phyloP scores from a whole-genome alignment of 2,329 filamentous ascomycete genomes.

The Colletotrichum graminicola region DNA sequence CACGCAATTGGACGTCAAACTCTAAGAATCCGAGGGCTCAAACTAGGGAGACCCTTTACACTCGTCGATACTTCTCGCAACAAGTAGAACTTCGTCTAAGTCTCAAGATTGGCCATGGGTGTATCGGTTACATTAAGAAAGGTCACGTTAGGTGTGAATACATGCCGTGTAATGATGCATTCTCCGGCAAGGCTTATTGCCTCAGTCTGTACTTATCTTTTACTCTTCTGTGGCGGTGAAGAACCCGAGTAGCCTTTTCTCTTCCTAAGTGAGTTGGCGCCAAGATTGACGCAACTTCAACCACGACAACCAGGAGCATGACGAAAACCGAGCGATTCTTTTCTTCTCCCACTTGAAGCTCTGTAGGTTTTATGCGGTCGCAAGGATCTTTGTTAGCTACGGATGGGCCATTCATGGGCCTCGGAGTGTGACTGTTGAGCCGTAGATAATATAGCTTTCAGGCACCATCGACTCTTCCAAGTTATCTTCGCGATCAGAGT shows the following conservation, averaged over 20 bases:
- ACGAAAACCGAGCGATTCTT: neutral
- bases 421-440: neutral
- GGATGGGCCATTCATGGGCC: neutral
- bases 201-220: neutral
- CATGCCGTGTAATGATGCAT: neutral
- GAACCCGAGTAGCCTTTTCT: neutral
- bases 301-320: neutral
- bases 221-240: neutral
- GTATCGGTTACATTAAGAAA: neutral
- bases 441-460: neutral
- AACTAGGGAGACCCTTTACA: too few relatives aligned
- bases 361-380: too few relatives aligned
- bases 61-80: neutral
- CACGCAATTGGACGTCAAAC: neutral
- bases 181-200: neutral
- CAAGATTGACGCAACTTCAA: neutral
- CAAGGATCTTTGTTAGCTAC: neutral
- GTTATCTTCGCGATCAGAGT: neutral
- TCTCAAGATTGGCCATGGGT: neutral
- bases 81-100: too few relatives aligned
- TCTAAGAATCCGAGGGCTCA: too few relatives aligned
- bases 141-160: neutral
- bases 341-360: neutral
- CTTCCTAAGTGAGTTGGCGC: neutral
- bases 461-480: neutral